Conservation (phyloP, 164 flowering plant species). For the Warburgia ugandensis region DNA sequence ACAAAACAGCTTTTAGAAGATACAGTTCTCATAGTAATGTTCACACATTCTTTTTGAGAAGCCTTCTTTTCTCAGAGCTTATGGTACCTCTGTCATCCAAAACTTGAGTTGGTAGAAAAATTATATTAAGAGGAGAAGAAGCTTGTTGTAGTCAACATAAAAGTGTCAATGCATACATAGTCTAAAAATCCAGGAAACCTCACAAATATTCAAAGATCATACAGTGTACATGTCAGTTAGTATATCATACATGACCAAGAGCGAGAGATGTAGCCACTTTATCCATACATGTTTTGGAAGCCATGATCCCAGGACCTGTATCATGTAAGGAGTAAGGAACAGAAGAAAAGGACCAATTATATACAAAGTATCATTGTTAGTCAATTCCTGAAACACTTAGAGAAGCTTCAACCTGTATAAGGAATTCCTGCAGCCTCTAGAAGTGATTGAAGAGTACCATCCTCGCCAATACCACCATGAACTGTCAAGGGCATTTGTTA, state of each 20-base stretch:
- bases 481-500: slow-evolving; percentile 29
- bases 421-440: slow-evolving; percentile 74
- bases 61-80: no score
- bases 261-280: slow-evolving; percentile 85
- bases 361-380: not conserved
- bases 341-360: not conserved
- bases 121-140: no score
- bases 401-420: slow-evolving; percentile 50
- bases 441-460: slow-evolving; percentile 83
- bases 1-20: no score
- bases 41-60: no score
- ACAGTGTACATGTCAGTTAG: not conserved
- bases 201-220: not conserved
- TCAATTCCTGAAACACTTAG: not conserved
- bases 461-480: slow-evolving; percentile 96
- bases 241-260: slow-evolving; percentile 54
- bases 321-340: not conserved
- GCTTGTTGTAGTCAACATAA: no score
- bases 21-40: no score
- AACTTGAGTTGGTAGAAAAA: no score
- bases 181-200: no score
- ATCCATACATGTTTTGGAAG: slow-evolving; percentile 87
- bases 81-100: no score
- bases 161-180: no score
- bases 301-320: slow-evolving; percentile 73